Evolutionary conservation across 768 basidiomycete species (phyloP), one percentile per base, ranked within the genome.

Genomic region (Pleurotus giganteus): DNA sequence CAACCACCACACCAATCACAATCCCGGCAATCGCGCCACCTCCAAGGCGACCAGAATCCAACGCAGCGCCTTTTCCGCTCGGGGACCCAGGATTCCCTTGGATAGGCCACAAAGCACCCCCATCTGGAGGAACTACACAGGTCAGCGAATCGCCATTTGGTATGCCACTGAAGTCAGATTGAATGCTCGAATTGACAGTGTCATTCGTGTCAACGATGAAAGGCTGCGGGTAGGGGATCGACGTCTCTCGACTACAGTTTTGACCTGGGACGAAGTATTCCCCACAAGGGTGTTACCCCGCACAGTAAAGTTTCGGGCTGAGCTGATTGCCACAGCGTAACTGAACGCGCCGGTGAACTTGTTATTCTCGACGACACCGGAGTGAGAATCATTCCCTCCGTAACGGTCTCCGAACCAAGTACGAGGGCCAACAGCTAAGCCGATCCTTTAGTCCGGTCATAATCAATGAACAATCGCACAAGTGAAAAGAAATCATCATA

Each of bases 341-440:
- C 84, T 84, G 62, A 92, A 89, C 7, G 87, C 85, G 4, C 86
- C 86, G 9, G 79, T 77, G 19, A 88, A 63, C 27, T 66, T 67
- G 66, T 91, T 91, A 63, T 80, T 70, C 15, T 69, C 61, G 19
- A 89, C 83, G 4, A 73, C 71, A 4, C 79, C 88, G 32, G 65
- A 71, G 65, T 74, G 79, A 61, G 80, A 75, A 56, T 85, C 83
- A 53, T 78, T 80, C 55, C 62, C 61, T 21, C 75, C 74, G 58
- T 74, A 87, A 49, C 67, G 63, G 58, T 78, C 69, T 2, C 83
- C 85, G 56, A 89, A 90, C 89, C 89, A 91, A 13, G 82, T 83
- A 9, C 80, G 80, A 7, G 90, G 87, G 7, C 90, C 89, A 13
- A 91, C 78, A 26, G 88, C 89, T 45, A 91, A 85, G n/a, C 85